Percentiles rank a stretch among this genome's conserved stretches.
Conservation (phyloP, 371 early-diverging fungal species). For the Apophysomyces sp. region DNA sequence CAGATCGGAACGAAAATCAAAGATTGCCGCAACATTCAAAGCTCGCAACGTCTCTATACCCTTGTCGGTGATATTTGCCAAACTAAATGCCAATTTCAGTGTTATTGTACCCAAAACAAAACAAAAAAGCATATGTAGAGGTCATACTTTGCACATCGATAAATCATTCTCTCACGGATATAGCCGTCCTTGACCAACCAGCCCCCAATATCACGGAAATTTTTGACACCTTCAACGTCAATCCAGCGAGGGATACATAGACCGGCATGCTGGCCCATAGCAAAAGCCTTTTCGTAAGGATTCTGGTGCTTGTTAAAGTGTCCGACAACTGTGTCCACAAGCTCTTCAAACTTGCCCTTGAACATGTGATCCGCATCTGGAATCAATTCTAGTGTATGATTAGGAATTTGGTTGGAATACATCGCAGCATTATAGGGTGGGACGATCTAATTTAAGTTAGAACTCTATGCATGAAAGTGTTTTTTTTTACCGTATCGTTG, state of each 20-base stretch:
- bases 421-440: slow-evolving; percentile 50
- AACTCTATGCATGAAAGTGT: not conserved
- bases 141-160: slow-evolving; percentile 31
- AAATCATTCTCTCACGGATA: slow-evolving; percentile 44
- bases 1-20: slow-evolving; percentile 57
- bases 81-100: slow-evolving; percentile 50
- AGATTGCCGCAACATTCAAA: slow-evolving; percentile 50
- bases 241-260: slow-evolving; percentile 41
- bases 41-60: slow-evolving; percentile 47
- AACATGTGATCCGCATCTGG: slow-evolving; percentile 52
- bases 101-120: not conserved
- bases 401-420: slow-evolving; percentile 45
- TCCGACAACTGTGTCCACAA: slow-evolving; percentile 29
- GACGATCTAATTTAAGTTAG: slow-evolving; percentile 28
- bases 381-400: slow-evolving; percentile 46
- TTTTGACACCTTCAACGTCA: slow-evolving; percentile 60
- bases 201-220: slow-evolving; percentile 65
- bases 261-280: slow-evolving; percentile 27
- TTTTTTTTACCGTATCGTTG: slow-evolving; percentile 40
- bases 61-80: slow-evolving; percentile 69
- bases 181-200: slow-evolving; percentile 47
- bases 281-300: slow-evolving; percentile 40
- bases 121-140: not conserved
- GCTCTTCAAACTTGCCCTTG: slow-evolving; percentile 31
- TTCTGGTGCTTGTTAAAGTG: slow-evolving; percentile 37